Evolutionary conservation across 1,284 basidiomycete species (phyloP).

Genomic region (Malassezia slooffiae): DNA sequence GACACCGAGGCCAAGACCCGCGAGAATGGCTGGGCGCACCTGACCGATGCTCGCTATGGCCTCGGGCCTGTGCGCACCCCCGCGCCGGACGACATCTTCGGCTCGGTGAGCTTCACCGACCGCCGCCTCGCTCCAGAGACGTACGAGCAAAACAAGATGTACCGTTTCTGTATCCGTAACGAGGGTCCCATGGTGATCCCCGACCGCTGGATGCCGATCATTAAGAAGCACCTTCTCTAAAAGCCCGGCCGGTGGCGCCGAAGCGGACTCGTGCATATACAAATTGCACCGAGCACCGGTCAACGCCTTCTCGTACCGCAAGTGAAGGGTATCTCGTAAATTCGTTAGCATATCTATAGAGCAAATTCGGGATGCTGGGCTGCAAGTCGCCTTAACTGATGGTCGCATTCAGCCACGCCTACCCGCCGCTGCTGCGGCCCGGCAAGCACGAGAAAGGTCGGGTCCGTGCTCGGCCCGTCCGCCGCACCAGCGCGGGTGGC

Average conservation of each 20-base stretch:
- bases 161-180: conserved; percentile 32
- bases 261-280: background rate
- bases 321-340: too few relatives aligned
- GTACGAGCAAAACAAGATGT: conserved; percentile 37
- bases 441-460: conserved; percentile 8
- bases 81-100: conserved; percentile 39
- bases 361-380: conserved; percentile 5
- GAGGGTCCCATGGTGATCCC: conserved; percentile 36
- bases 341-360: background rate
- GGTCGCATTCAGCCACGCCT: conserved; percentile 12
- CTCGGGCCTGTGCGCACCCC: conserved; percentile 40
- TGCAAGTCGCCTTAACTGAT: conserved; percentile 10
- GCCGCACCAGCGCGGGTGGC: conserved; percentile 1
- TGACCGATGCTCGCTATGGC: conserved; percentile 28
- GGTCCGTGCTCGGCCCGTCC: background rate
- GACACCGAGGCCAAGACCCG: conserved; percentile 32
- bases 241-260: too few relatives aligned
- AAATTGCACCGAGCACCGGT: background rate
- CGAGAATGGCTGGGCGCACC: conserved; percentile 37
- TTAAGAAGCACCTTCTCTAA: too few relatives aligned
- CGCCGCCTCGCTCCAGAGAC: conserved; percentile 23
- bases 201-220: conserved; percentile 22
- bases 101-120: conserved; percentile 35
- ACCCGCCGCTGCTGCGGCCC: conserved; percentile 7
- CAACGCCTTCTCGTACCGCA: too few relatives aligned